Evolutionary conservation across 495 filamentous ascomycete genomes (phyloP).

Genomic region (Penicillium soppii): DNA sequence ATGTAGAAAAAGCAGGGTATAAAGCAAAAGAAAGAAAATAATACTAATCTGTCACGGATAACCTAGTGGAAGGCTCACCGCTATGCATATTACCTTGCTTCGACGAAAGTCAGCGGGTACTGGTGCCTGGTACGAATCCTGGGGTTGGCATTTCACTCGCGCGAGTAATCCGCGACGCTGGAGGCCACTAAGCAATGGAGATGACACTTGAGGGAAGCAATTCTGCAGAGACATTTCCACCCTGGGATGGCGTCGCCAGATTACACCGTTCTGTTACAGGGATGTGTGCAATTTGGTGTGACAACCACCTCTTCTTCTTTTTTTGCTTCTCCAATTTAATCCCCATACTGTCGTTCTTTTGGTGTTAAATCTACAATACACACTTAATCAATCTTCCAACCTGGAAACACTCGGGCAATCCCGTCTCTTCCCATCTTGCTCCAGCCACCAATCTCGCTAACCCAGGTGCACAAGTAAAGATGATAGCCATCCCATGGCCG

Average conservation of each 20-base stretch:
- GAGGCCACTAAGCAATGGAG: conserved; percentile 59
- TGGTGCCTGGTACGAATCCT: conserved; percentile 63
- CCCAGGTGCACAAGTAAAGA: too few relatives aligned
- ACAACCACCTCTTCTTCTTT: conserved; percentile 28
- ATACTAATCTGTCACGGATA: conserved; percentile 48
- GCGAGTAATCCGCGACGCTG: conserved; percentile 61
- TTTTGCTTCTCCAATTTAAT: conserved; percentile 4
- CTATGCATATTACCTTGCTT: conserved; percentile 44
- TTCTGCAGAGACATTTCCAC: conserved; percentile 64
- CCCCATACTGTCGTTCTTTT: not conserved
- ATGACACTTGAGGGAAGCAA: conserved; percentile 65
- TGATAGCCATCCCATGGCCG: too few relatives aligned
- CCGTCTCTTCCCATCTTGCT: too few relatives aligned
- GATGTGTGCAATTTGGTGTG: conserved; percentile 40
- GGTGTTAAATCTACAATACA: too few relatives aligned
- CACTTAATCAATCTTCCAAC: too few relatives aligned
- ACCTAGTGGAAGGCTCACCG: conserved; percentile 45
- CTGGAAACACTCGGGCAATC: too few relatives aligned
- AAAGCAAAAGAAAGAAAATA: not conserved
- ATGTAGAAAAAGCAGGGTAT: not conserved
- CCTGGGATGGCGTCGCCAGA: conserved; percentile 59
- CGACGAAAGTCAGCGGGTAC: conserved; percentile 40
- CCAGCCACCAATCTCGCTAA: too few relatives aligned
- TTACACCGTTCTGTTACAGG: conserved; percentile 53
- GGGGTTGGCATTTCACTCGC: conserved; percentile 58